phyloP scores from a whole-genome alignment of 2,329 filamentous ascomycete species.

The Cordyceps fumosorosea region DNA sequence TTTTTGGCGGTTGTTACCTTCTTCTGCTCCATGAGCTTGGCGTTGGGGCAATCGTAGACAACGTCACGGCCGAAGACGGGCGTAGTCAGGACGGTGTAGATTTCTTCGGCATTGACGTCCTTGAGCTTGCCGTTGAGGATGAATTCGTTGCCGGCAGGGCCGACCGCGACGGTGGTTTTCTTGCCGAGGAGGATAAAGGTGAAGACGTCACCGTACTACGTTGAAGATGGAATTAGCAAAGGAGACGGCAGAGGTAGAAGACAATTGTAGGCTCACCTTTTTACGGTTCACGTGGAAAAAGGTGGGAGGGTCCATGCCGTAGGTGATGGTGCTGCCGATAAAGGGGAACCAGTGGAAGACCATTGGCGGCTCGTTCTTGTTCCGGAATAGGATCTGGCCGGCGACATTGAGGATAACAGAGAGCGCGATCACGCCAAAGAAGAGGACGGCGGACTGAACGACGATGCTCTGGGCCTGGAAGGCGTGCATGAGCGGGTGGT shows the following conservation, averaged over 20 bases:
- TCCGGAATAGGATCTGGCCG: slow-evolving; percentile 72
- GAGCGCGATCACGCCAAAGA: slow-evolving; percentile 40
- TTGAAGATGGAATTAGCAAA: slow-evolving; percentile 34
- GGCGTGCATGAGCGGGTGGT: slow-evolving; percentile 42
- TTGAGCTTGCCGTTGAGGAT: slow-evolving; percentile 86
- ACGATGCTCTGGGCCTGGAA: slow-evolving; percentile 41
- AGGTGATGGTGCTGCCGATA: slow-evolving; percentile 84
- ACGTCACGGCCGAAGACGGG: slow-evolving; percentile 77
- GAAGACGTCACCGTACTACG: slow-evolving; percentile 71
- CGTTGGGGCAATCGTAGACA: slow-evolving; percentile 84
- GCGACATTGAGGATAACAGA: slow-evolving; percentile 72
- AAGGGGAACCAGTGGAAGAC: slow-evolving; percentile 79
- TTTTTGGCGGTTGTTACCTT: slow-evolving; percentile 51
- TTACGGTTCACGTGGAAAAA: slow-evolving; percentile 74
- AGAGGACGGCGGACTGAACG: slow-evolving; percentile 40
- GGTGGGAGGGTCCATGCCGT: slow-evolving; percentile 86
- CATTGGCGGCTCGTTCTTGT: slow-evolving; percentile 71
- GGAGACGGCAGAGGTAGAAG: neutral
- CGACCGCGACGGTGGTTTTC: slow-evolving; percentile 81
- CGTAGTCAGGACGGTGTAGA: slow-evolving; percentile 71
- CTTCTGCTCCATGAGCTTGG: slow-evolving; percentile 94
- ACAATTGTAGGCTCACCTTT: slow-evolving; percentile 52
- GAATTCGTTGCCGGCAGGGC: slow-evolving; percentile 80
- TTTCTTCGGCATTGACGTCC: slow-evolving; percentile 85
- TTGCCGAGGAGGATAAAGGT: slow-evolving; percentile 84